phyloP scores from a whole-genome alignment of 2,329 filamentous ascomycete species.

The Thelonectria discophora region DNA sequence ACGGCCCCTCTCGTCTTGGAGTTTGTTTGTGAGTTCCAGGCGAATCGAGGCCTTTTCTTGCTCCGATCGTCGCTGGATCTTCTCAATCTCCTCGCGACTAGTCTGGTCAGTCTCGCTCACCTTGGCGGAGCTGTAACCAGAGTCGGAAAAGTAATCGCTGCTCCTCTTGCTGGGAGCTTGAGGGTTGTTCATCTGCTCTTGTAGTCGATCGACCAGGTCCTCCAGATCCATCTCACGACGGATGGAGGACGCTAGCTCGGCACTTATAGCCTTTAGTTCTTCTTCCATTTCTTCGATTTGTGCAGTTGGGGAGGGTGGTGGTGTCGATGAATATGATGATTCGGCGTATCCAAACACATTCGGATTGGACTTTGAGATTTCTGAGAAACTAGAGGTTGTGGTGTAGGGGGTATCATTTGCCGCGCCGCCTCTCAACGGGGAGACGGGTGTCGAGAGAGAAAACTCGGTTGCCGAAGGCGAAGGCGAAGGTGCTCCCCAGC shows the following conservation, averaged over 20 bases:
- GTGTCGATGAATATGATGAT: slow-evolving; percentile 61
- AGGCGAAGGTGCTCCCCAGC: slow-evolving; percentile 59
- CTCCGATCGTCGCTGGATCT: slow-evolving; percentile 82
- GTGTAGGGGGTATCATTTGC: slow-evolving; percentile 46
- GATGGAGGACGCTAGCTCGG: slow-evolving; percentile 91
- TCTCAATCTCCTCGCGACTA: slow-evolving; percentile 78
- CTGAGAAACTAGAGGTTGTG: slow-evolving; percentile 43
- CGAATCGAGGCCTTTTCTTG: slow-evolving; percentile 90
- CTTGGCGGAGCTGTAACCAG: slow-evolving; percentile 85
- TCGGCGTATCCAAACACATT: slow-evolving; percentile 61
- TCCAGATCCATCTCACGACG: slow-evolving; percentile 95
- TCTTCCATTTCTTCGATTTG: slow-evolving; percentile 90
- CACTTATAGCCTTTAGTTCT: slow-evolving; percentile 91
- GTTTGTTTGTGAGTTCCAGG: slow-evolving; percentile 82
- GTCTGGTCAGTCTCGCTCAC: slow-evolving; percentile 71
- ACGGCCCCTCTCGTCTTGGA: slow-evolving; percentile 84
- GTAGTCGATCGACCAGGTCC: slow-evolving; percentile 88
- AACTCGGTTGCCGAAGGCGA: slow-evolving; percentile 58
- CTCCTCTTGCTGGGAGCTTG: slow-evolving; percentile 73
- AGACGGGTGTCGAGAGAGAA: slow-evolving; percentile 63
- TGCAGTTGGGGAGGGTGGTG: slow-evolving; percentile 52
- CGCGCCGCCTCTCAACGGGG: slow-evolving; percentile 50
- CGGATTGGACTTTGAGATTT: slow-evolving; percentile 53
- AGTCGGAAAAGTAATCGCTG: slow-evolving; percentile 98
- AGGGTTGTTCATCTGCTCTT: slow-evolving; percentile 74